Evolutionary conservation across 164 flowering plant species (phyloP).

Genomic region (Echeveria elegans): DNA sequence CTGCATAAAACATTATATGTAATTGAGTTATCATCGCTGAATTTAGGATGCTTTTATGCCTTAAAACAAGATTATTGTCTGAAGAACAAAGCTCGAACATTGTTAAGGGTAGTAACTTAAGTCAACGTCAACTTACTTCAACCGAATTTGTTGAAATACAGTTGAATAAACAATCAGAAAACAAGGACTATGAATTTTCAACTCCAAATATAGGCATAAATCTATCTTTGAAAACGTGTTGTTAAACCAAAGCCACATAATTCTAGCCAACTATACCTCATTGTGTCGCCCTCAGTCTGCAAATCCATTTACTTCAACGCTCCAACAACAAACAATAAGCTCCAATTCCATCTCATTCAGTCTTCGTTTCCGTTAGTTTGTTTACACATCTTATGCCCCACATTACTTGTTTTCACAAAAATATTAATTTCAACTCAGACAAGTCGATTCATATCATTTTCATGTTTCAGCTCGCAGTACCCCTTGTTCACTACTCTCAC

Average conservation of each 20-base stretch:
- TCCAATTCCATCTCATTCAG: background rate
- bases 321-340: background rate
- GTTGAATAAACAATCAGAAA: background rate
- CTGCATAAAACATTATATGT: background rate
- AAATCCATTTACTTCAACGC: background rate
- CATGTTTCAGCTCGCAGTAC: background rate
- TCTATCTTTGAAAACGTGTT: background rate
- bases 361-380: background rate
- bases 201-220: background rate
- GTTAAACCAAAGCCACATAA: background rate
- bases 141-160: background rate
- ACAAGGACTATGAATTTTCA: background rate
- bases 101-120: background rate
- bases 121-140: background rate
- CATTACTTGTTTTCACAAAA: background rate
- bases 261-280: background rate
- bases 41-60: background rate
- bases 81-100: background rate
- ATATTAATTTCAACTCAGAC: background rate
- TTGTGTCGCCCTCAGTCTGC: background rate
- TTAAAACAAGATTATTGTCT: background rate
- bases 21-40: background rate
- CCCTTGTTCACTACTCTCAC: background rate
- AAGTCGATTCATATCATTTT: background rate
- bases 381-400: background rate